Percentiles rank a stretch among this genome's conserved stretches.
phyloP scores from a whole-genome alignment of 148 eudicot species.

The Nyssa sinensis region DNA sequence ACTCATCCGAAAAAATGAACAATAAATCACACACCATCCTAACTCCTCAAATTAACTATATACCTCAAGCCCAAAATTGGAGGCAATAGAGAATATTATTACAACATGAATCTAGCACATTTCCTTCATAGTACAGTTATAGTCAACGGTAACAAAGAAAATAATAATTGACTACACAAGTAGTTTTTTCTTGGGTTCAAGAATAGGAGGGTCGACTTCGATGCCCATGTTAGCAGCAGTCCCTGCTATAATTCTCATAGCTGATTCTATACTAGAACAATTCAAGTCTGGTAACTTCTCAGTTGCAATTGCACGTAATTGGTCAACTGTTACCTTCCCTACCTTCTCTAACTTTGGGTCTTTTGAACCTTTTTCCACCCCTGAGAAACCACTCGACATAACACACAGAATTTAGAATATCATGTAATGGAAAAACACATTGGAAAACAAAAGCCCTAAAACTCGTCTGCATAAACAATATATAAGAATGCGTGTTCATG shows the following conservation, averaged over 20 bases:
- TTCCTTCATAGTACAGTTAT: not conserved
- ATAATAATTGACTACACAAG: conserved; percentile 20
- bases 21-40: too few relatives aligned
- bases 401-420: not conserved
- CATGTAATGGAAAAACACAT: not conserved
- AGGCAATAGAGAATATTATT: not conserved
- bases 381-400: conserved; percentile 29
- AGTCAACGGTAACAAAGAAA: not conserved
- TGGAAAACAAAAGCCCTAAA: too few relatives aligned
- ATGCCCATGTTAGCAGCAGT: conserved; percentile 98
- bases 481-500: too few relatives aligned
- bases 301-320: conserved; percentile 65
- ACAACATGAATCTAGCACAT: not conserved
- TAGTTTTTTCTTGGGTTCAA: conserved; percentile 61
- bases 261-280: conserved; percentile 77
- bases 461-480: too few relatives aligned
- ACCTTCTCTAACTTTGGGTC: conserved; percentile 79
- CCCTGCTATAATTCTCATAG: conserved; percentile 97
- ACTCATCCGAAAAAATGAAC: too few relatives aligned
- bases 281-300: conserved; percentile 95
- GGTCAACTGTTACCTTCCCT: conserved; percentile 83
- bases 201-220: conserved; percentile 85
- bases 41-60: too few relatives aligned
- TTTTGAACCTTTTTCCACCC: conserved; percentile 91
- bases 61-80: too few relatives aligned